Evolutionary conservation across 73 alveolate genomes (phyloP).

Genomic region (Blepharisma stoltei): DNA sequence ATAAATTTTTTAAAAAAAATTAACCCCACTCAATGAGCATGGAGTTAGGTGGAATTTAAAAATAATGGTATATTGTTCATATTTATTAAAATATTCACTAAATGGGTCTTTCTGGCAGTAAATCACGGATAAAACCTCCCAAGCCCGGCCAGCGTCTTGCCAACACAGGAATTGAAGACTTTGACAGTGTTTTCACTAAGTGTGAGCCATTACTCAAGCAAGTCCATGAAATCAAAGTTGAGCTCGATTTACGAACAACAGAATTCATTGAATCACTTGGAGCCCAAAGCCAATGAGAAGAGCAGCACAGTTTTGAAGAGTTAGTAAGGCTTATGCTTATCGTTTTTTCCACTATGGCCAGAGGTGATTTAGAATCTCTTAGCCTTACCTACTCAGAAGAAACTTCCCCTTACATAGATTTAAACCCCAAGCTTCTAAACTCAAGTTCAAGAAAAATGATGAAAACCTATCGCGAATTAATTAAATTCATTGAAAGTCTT

Average conservation of each 20-base stretch:
- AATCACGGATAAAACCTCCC: background rate
- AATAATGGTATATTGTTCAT: too few relatives aligned
- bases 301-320: background rate
- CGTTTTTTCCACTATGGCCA: background rate
- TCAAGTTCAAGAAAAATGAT: too few relatives aligned
- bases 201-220: background rate
- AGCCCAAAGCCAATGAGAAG: conserved; percentile 9
- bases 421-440: too few relatives aligned
- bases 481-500: too few relatives aligned
- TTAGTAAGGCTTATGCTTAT: background rate
- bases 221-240: background rate
- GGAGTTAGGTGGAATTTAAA: too few relatives aligned
- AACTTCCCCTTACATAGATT: too few relatives aligned
- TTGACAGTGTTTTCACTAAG: background rate
- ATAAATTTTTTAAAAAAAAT: too few relatives aligned
- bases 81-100: too few relatives aligned
- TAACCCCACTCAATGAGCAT: too few relatives aligned
- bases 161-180: background rate
- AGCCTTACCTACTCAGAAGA: too few relatives aligned
- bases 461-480: too few relatives aligned
- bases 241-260: background rate
- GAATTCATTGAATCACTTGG: conserved; percentile 8
- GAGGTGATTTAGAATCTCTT: background rate
- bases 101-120: background rate
- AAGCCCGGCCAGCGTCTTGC: background rate